Evolutionary conservation across 306 rosid species (phyloP).

Genomic region (Cucumis hystrix): DNA sequence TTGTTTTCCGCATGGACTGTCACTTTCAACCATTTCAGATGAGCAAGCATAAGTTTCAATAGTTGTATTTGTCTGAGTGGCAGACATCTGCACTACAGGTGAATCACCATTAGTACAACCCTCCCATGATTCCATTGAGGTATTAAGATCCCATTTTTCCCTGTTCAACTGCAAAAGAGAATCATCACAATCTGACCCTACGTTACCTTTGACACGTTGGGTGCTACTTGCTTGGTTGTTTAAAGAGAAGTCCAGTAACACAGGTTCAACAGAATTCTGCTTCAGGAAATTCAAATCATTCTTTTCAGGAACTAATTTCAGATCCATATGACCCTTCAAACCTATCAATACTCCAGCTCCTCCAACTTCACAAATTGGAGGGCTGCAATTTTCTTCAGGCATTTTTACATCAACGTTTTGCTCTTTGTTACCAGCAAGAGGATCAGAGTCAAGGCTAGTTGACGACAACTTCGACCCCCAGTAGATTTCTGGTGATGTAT

Average conservation of each 20-base stretch:
- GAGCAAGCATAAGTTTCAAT: conserved; percentile 11
- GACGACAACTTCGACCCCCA: conserved; percentile 41
- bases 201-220: conserved; percentile 17
- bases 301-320: conserved; percentile 17
- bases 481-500: conserved; percentile 19
- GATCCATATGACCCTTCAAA: conserved; percentile 26
- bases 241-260: conserved; percentile 51
- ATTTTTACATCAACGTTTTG: conserved; percentile 16
- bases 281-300: conserved; percentile 11
- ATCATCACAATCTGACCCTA: conserved; percentile 13
- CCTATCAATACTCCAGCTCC: conserved; percentile 34
- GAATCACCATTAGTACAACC: conserved; percentile 39
- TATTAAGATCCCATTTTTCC: conserved; percentile 96
- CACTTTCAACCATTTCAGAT: conserved; percentile 13
- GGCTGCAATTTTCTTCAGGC: conserved; percentile 21
- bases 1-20: conserved; percentile 15
- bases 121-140: conserved; percentile 95
- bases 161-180: conserved; percentile 33
- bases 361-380: conserved; percentile 20
- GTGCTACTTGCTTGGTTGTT: conserved; percentile 34
- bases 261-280: conserved; percentile 23
- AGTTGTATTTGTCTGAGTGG: conserved; percentile 11
- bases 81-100: conserved; percentile 21
- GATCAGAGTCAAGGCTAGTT: conserved; percentile 16
- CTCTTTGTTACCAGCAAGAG: conserved; percentile 20